phyloP scores from a whole-genome alignment of 2,329 filamentous ascomycete genomes.

The Colletotrichum cordylinicola region DNA sequence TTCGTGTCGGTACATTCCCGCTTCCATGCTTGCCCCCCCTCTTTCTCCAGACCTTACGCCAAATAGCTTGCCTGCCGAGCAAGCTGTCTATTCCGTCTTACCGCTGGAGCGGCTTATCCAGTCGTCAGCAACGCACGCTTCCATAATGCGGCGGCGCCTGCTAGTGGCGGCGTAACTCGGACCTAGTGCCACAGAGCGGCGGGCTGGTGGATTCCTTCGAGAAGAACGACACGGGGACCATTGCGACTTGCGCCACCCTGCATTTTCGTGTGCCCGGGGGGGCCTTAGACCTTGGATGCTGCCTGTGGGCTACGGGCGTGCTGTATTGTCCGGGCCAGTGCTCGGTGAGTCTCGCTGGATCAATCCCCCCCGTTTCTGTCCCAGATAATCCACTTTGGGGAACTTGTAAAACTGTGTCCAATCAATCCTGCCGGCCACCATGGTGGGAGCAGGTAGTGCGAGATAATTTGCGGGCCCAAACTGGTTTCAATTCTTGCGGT shows the following conservation, averaged over 20 bases:
- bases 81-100: neutral
- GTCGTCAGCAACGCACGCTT: neutral
- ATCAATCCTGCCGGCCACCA: neutral
- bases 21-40: neutral
- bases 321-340: neutral
- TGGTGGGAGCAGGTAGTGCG: neutral
- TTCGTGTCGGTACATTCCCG: slow-evolving; percentile 10
- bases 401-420: neutral
- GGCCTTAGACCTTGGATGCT: neutral
- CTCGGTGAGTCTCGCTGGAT: neutral
- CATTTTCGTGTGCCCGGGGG: neutral
- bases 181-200: neutral
- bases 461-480: neutral
- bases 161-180: neutral
- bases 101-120: neutral
- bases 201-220: neutral
- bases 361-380: neutral
- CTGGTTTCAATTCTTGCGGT: neutral
- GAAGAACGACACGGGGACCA: neutral
- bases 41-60: neutral
- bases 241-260: neutral
- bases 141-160: neutral
- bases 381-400: neutral
- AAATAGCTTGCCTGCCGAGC: neutral
- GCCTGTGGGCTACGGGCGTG: neutral